Percentiles rank a stretch among this genome's conserved stretches.
Conservation (phyloP, 495 filamentous ascomycete species). For the Aspergillus avenaceus region DNA sequence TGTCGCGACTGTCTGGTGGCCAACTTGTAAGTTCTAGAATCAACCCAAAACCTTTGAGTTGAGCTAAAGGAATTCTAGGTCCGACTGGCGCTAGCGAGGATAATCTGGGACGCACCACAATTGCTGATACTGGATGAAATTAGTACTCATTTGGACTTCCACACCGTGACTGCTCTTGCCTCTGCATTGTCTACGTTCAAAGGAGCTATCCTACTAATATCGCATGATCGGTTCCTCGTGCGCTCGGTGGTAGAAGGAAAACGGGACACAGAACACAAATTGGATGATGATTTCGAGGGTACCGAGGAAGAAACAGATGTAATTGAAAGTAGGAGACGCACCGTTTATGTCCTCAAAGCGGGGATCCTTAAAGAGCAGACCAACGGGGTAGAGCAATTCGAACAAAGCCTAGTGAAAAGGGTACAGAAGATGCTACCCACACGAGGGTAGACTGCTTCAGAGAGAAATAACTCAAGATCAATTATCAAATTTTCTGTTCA, state of each 20-base stretch:
- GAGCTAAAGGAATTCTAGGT: constrained; percentile 37
- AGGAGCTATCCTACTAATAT: constrained; percentile 68
- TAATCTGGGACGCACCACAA: constrained; percentile 65
- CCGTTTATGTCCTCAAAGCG: constrained; percentile 55
- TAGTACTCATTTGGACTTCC: constrained; percentile 79
- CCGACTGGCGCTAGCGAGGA: constrained; percentile 64
- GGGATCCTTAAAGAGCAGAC: constrained; percentile 54
- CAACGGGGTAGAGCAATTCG: constrained; percentile 60
- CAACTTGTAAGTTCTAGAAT: constrained; percentile 48
- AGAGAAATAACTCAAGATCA: background rate
- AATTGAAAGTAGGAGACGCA: constrained; percentile 43
- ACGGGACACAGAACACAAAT: constrained; percentile 32
- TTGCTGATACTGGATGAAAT: constrained; percentile 77
- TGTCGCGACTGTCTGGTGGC: constrained; percentile 66
- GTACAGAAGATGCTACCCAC: constrained; percentile 35
- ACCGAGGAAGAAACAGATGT: constrained; percentile 45
- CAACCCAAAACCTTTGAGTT: background rate
- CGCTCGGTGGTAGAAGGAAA: constrained; percentile 65
- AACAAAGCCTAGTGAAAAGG: constrained; percentile 58
- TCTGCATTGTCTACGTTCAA: constrained; percentile 60
- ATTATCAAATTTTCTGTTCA: background rate
- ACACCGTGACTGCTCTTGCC: constrained; percentile 67
- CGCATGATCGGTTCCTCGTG: constrained; percentile 75
- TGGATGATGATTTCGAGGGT: constrained; percentile 49
- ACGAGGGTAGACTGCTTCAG: background rate